Percentiles rank a stretch among this genome's conserved stretches.
Conservation (phyloP, 192 early-diverging fungal species). For the Hyaloraphidium curvatum region DNA sequence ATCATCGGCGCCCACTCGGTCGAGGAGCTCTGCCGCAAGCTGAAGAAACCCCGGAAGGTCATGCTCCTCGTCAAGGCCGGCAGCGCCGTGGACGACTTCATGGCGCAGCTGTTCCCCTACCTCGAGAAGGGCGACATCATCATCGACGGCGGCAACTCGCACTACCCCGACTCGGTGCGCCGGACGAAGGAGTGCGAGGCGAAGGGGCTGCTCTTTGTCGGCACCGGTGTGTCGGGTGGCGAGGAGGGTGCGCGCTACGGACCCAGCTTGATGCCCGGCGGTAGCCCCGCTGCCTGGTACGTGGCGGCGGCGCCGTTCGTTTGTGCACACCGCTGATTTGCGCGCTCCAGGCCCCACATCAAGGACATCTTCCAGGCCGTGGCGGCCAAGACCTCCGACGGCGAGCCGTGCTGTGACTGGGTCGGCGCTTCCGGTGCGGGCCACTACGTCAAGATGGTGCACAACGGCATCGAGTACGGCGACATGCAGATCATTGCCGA, state of each 20-base stretch:
- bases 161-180: slow-evolving; percentile 90
- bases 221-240: slow-evolving; percentile 94
- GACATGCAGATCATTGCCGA: slow-evolving; percentile 99
- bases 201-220: slow-evolving; percentile 88
- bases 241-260: slow-evolving; percentile 96
- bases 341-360: slow-evolving; percentile 41
- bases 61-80: slow-evolving; percentile 99
- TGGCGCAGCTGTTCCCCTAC: slow-evolving; percentile 68
- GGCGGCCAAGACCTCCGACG: slow-evolving; percentile 68
- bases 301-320: slow-evolving; percentile 2
- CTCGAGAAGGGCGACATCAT: slow-evolving; percentile 86
- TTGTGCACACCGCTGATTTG: neutral
- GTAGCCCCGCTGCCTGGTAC: slow-evolving; percentile 77
- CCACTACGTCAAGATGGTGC: slow-evolving; percentile 99
- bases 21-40: slow-evolving; percentile 80
- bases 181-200: slow-evolving; percentile 69
- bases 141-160: slow-evolving; percentile 98
- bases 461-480: slow-evolving; percentile 99
- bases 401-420: slow-evolving; percentile 96
- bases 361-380: slow-evolving; percentile 95
- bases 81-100: slow-evolving; percentile 82
- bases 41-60: slow-evolving; percentile 91
- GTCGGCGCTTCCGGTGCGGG: slow-evolving; percentile 92
- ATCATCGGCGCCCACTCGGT: slow-evolving; percentile 86
- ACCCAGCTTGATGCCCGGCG: slow-evolving; percentile 95